phyloP scores from a whole-genome alignment of 441 rosid species.

The Populus hybrid region DNA sequence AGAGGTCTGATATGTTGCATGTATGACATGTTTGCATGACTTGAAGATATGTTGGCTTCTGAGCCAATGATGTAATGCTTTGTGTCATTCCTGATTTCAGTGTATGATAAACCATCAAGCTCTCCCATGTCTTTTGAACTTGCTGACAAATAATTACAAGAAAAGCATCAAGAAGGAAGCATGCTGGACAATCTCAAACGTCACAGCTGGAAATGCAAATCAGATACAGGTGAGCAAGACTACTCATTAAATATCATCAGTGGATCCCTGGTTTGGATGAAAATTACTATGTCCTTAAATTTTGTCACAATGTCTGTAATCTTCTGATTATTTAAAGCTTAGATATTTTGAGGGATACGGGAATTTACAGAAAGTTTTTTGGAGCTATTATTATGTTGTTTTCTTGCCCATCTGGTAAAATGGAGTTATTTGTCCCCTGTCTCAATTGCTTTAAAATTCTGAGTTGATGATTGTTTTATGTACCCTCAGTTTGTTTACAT shows the following conservation, averaged over 20 bases:
- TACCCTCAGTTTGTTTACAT: not conserved
- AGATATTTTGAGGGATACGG: not conserved
- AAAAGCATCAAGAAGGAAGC: slow-evolving; percentile 88
- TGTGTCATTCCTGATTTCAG: slow-evolving; percentile 10
- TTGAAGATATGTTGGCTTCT: not conserved
- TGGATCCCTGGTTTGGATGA: slow-evolving; percentile 24
- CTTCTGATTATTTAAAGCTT: not conserved
- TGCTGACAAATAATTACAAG: slow-evolving; percentile 55
- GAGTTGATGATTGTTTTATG: slow-evolving; percentile 9
- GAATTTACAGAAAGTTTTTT: not conserved
- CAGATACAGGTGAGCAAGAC: slow-evolving; percentile 68
- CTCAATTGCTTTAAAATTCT: slow-evolving; percentile 30
- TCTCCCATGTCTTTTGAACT: slow-evolving; percentile 60
- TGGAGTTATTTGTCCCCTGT: slow-evolving; percentile 11
- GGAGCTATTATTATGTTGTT: not conserved
- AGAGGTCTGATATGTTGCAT: not conserved
- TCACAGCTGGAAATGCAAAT: slow-evolving; percentile 81
- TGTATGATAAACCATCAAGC: slow-evolving; percentile 57
- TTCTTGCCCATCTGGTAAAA: not conserved
- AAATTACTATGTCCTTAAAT: not conserved
- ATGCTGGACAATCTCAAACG: slow-evolving; percentile 91
- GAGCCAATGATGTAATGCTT: not conserved
- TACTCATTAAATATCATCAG: slow-evolving; percentile 5
- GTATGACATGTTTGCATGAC: not conserved
- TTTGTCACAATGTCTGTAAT: not conserved